A percentile compares a stretch with the other conserved stretches of the same genome.
phyloP scores from a whole-genome alignment of 441 rosid species.

The Corymbia calophylla region DNA sequence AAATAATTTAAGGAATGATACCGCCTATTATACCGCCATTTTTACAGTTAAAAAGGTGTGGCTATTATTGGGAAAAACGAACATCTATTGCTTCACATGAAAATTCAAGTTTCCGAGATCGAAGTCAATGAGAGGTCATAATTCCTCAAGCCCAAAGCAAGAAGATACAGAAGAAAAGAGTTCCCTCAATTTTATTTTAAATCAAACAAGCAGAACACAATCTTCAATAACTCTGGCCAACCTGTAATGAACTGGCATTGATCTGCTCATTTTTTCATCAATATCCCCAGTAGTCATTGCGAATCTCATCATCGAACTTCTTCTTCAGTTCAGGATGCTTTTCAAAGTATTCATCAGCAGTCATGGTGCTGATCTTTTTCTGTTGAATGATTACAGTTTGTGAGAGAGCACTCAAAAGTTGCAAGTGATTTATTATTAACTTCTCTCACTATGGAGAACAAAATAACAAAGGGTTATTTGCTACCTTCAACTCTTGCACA shows the following conservation, averaged over 20 bases:
- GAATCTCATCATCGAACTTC: constrained; percentile 97
- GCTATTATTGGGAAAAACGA: not conserved
- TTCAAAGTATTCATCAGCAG: constrained; percentile 92
- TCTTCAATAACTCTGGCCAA: not conserved
- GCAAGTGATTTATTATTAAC: not conserved
- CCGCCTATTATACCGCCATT: not conserved
- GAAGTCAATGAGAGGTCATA: not conserved
- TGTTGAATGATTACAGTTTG: constrained; percentile 14
- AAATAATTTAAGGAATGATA: not conserved
- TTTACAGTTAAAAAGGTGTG: not conserved
- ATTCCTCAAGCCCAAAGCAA: not conserved
- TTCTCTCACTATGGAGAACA: not conserved
- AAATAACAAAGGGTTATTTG: not conserved
- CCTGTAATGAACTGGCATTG: not conserved
- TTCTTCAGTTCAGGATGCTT: constrained; percentile 94
- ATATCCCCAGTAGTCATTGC: constrained; percentile 90
- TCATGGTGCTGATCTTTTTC: constrained; percentile 96
- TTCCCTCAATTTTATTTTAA: not conserved
- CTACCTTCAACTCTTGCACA: constrained; percentile 82
- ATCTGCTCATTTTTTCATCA: constrained; percentile 14
- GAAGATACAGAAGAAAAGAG: not conserved
- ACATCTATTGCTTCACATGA: not conserved
- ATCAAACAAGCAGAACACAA: not conserved
- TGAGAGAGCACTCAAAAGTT: not conserved
- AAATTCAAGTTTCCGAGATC: not conserved